Evolutionary conservation across 1,284 basidiomycete species (phyloP), one percentile per base, ranked within the genome.

Genomic region (Trichosporon sp.): DNA sequence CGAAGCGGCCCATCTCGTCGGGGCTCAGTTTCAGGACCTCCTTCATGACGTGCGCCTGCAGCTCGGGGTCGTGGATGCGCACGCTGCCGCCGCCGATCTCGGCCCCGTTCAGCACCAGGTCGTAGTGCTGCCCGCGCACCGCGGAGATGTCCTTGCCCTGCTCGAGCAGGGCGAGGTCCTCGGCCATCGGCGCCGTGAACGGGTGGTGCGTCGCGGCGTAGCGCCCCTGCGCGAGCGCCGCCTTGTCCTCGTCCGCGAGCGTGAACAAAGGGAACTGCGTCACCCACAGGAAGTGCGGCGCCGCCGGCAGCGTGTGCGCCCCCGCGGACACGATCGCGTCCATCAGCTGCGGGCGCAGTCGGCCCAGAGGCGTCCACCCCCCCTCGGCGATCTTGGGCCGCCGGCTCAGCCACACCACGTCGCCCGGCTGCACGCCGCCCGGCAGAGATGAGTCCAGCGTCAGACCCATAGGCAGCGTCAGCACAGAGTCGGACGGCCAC

Each of bases 251-350:
- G 80, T 97, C 95, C 29, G 90, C 89, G 51, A 87, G 88, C 5
- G 94, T 96, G 84, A 97, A 97, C 34, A 98, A 86, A 18, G 95
- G 95, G 81, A 98, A 98, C 81, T 97, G 93, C 3, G 93, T 97
- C 69, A 98, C 88, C 95, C 95, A 98, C 18, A 94, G 85, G 82
- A 98, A 95, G 78, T 91, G 89, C n/a, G 92, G 92, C 23, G 83
- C 80, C 29, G 84, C 71, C 2, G 89, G 84, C 6, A 90, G 86
- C 7, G 79, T 80, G 71, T 88, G 85, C 53, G 87, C 84, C 35
- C 87, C 90, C 90, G 60, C 1, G 2, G 27, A 86, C 1, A 91
- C 89, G 25, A 87, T 81, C 69, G 89, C 87, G 2, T 89, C 87
- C 64, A 93, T 85, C 32, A 88, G 76, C 58, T 78, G 86, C 63